phyloP scores from a whole-genome alignment of 2,329 filamentous ascomycete species.

The Verticillium klebahnii region DNA sequence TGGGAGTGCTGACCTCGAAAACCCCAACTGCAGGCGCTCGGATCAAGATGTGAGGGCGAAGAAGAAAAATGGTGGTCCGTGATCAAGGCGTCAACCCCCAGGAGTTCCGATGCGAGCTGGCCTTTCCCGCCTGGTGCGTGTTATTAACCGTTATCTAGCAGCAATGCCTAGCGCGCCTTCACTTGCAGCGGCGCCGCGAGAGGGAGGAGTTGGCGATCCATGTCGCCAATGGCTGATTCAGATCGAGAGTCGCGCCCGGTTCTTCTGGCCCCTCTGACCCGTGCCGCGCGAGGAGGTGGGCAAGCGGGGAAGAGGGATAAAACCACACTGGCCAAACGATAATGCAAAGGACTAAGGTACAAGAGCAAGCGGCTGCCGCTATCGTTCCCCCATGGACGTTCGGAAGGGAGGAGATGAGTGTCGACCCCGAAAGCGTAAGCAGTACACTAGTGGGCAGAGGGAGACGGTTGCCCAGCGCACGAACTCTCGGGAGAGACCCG shows the following conservation, averaged over 20 bases:
- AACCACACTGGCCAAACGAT: background rate
- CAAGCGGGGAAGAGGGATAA: background rate
- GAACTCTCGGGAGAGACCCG: background rate
- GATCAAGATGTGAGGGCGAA: background rate
- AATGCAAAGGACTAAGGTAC: background rate
- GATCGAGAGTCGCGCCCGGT: background rate
- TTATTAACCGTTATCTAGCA: background rate
- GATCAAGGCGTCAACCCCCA: background rate
- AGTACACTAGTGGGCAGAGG: background rate
- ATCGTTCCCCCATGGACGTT: background rate
- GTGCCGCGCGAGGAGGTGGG: background rate
- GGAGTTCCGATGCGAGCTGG: background rate
- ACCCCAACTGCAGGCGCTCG: constrained; percentile 3
- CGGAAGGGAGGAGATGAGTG: background rate
- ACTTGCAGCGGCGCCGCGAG: background rate
- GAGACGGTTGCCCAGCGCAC: background rate
- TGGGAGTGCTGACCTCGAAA: background rate
- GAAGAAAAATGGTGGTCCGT: background rate
- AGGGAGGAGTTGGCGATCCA: background rate
- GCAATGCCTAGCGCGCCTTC: background rate
- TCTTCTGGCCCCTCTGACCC: background rate
- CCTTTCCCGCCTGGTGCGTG: background rate
- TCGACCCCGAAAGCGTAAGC: background rate
- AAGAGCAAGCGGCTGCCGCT: background rate
- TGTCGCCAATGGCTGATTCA: background rate